Conservation (phyloP, 176 grass and related monocot genomes). For the Puccinellia tenuiflora region DNA sequence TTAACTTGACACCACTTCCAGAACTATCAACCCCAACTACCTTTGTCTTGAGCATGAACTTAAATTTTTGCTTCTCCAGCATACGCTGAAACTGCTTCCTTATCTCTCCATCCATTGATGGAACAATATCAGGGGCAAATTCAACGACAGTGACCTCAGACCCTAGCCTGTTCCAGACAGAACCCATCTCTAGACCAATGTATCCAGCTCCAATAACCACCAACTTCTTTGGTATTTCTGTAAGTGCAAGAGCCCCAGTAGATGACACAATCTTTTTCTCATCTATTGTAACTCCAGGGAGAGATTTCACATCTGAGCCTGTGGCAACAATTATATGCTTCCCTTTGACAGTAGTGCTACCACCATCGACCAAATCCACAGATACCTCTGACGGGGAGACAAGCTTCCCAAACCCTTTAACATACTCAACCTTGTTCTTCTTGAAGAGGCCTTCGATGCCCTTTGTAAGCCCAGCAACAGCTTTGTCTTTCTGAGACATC, state of each 20-base stretch:
- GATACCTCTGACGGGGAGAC: conserved; percentile 66
- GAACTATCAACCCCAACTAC: conserved; percentile 69
- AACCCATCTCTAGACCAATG: conserved; percentile 88
- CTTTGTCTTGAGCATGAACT: conserved; percentile 90
- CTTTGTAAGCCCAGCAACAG: conserved; percentile 66
- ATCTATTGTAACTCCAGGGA: conserved; percentile 76
- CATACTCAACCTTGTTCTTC: conserved; percentile 84
- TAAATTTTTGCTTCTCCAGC: conserved; percentile 92
- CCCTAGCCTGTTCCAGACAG: conserved; percentile 77
- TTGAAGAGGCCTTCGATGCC: conserved; percentile 87
- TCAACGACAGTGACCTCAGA: conserved; percentile 80
- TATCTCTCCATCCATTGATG: conserved; percentile 82
- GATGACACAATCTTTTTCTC: conserved; percentile 91
- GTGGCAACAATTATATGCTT: conserved; percentile 70
- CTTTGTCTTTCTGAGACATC: conserved; percentile 89
- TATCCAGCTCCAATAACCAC: conserved; percentile 86
- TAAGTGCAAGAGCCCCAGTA: conserved; percentile 62
- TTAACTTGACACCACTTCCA: conserved; percentile 64
- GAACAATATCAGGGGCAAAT: conserved; percentile 83
- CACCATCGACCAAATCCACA: conserved; percentile 61
- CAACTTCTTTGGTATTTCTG: conserved; percentile 69
- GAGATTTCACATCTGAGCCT: conserved; percentile 81
- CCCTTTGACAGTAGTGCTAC: conserved; percentile 50
- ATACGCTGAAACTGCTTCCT: conserved; percentile 87
- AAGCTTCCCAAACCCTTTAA: conserved; percentile 74